Base-by-base conservation (phyloP, 495 filamentous ascomycete genomes). In the Hyaloscypha hepaticicola region DNA sequence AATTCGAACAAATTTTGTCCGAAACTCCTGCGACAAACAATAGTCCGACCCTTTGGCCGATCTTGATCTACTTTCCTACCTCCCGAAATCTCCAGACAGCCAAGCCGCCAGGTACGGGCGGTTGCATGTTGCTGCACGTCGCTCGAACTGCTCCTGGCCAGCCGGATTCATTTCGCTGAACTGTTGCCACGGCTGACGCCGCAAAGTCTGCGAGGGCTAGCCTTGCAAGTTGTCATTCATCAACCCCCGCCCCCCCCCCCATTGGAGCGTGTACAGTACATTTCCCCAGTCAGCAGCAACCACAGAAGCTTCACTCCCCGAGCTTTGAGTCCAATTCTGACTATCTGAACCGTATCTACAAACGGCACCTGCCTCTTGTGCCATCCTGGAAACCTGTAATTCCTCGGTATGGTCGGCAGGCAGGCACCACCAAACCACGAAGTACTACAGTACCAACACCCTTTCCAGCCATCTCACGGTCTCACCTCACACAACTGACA, bases 31-130 rank as follows among this genome's bases (percentile, higher is more conserved):
- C 51, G 11, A 51, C 28, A 63, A 63, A 63, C 60, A 63, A 55
- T 61, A 31, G 60, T 56, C 60, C 60, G 60, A 48, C 58, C 58
- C n/a, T 49, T n/a, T 28, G 59, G 49, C 31, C 31, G 60, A 63
- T 63, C 60, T 31, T 63, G 33, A 56, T 63, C 60, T 45, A 21
- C 60, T 25, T 24, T 26, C 50, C 29, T 57, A 4, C 21, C 49
- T 21, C 19, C 53, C 25, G 26, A n/a, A 57, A 65, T 65, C 55
- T 38, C 34, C 25, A 56, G 29, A 29, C 8, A 53, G 21, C 50
- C 21, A 24, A 21, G 8, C 50, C n/a, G 26, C 7, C 9, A 53
- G 6, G 25, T 16, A 33, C 53, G 53, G 26, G 16, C 21, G 27
- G 22, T 34, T 2, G 27, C 53, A 57, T 12, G 22, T 12, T 28